Evolutionary conservation across 2,329 filamentous ascomycete species (phyloP), one percentile per base, ranked within the genome.

Genomic region (Dryadomyces quercus-mongolicae): DNA sequence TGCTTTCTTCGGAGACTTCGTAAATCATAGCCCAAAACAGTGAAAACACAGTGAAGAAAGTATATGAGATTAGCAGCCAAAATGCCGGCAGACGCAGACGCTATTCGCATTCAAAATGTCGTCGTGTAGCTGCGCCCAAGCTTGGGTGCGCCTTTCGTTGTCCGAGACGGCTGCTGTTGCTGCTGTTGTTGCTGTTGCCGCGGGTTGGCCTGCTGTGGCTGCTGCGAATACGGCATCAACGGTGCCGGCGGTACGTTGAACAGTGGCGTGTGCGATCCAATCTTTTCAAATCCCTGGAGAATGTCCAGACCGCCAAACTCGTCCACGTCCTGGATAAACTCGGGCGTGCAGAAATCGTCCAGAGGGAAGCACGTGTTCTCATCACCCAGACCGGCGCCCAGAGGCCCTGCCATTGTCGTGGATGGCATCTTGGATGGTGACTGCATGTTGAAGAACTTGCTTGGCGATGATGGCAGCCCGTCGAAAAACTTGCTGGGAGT

Each of bases 201-300:
- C 36, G 36, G 10, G 36, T 12, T 40, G 10, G 36, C n/a, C 42
- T 16, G 38, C 38, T 13, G 15, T n/a, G 16, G 6, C 42, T 10
- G 57, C 64, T 66, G 55, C 15, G 49, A 15, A 34, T 56, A 57
- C 2, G 52, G 25, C 54, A 54, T 49, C 52, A 52, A 69, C 58
- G 71, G 72, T 31, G 63, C 36, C 3, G 64, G 63, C 62, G 53
- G 64, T 15, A 43, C 47, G 9, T 44, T 46, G 50, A 60, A 58
- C 21, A 59, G 53, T 59, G 56, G 64, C 54, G 58, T 70, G 59
- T 64, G 71, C 48, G 73, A 70, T 49, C 85, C 85, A 64, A 90
- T 89, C 70, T 84, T 86, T 64, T 85, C 80, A 62, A 89, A 90
- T 10, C 85, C 85, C 63, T 87, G 82, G 48, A 86, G 76, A 59